These are phyloP conservation scores for Saturnispora galanensis DNA, from an alignment of 805 yeast genomes.

Conservation along the genomic window DNA sequence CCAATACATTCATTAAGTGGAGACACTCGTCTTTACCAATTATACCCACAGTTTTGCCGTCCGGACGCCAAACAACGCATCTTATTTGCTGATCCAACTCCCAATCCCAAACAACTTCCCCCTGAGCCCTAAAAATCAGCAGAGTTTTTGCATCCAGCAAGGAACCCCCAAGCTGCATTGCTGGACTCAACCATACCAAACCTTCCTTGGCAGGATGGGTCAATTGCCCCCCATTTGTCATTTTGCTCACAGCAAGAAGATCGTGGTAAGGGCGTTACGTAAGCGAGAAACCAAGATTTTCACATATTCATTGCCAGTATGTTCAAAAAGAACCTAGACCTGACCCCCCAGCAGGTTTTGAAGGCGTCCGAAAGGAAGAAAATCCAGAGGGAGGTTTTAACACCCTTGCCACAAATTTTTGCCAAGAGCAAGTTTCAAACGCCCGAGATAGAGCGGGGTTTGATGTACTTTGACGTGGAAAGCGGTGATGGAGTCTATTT, in stretches of 20 bases:
- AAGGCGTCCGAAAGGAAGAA: constrained; percentile 73
- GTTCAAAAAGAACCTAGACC: constrained; percentile 46
- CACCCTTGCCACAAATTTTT: constrained; percentile 40
- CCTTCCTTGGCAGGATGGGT: constrained; percentile 3
- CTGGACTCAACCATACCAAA: constrained; percentile 25
- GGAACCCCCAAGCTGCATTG: constrained; percentile 27
- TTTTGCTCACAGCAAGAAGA: too few species aligned
- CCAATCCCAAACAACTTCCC: constrained; percentile 27
- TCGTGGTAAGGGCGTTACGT: too few species aligned
- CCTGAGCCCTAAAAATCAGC: constrained; percentile 25
- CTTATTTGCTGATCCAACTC: constrained; percentile 5
- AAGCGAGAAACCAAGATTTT: too few species aligned
- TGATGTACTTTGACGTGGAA: constrained; percentile 49
- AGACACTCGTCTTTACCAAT: constrained; percentile 18
- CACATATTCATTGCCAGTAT: constrained; percentile 20
- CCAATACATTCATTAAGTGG: constrained; percentile 22
- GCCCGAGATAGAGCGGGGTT: constrained; percentile 41
- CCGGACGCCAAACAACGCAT: constrained; percentile 23
- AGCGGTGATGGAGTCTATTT: constrained; percentile 68
- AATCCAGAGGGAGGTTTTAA: constrained; percentile 30
- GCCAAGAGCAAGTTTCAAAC: constrained; percentile 59
- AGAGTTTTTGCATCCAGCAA: constrained; percentile 21
- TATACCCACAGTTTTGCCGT: constrained; percentile 25
- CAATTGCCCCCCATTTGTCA: neutral
- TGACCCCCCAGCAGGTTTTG: constrained; percentile 69